phyloP scores from a whole-genome alignment of 2,329 filamentous ascomycete species.

The Pseudopithomyces maydicus region DNA sequence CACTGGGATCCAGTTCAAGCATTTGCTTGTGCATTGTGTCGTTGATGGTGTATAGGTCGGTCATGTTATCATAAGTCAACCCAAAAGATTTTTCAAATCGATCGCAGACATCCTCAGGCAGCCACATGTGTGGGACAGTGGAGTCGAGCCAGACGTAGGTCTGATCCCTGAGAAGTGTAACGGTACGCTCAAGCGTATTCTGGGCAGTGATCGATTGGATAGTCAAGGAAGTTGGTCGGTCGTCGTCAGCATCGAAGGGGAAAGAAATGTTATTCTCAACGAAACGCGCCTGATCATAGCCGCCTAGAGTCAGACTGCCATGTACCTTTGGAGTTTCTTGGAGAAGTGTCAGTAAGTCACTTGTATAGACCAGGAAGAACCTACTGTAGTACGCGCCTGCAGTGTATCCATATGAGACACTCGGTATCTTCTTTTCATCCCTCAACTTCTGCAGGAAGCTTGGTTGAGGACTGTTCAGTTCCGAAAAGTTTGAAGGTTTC shows the following conservation, averaged over 20 bases:
- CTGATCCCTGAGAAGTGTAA: constrained; percentile 10
- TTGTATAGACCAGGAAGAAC: constrained; percentile 1
- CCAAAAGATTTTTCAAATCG: constrained; percentile 30
- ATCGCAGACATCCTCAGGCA: constrained; percentile 39
- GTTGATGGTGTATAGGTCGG: constrained; percentile 47
- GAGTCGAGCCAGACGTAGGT: constrained; percentile 38
- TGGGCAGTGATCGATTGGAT: constrained; percentile 18
- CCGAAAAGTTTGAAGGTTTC: constrained; percentile 55
- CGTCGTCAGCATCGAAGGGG: constrained; percentile 22
- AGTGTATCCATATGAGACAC: constrained; percentile 23
- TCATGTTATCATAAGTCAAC: constrained; percentile 43
- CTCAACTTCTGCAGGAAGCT: constrained; percentile 16
- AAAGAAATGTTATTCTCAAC: constrained; percentile 20
- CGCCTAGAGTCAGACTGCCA: constrained; percentile 40
- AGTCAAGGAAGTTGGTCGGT: constrained; percentile 15
- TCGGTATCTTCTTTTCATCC: constrained; percentile 20
- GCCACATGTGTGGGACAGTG: constrained; percentile 40
- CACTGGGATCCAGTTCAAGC: constrained; percentile 27
- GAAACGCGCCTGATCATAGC: constrained; percentile 39
- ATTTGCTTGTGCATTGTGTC: constrained; percentile 43
- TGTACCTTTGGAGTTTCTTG: constrained; percentile 21
- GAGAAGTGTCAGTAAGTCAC: not conserved
- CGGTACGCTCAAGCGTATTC: constrained; percentile 18
- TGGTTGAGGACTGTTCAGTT: constrained; percentile 36
- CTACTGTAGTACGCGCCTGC: constrained; percentile 26